phyloP scores from a whole-genome alignment of 139 green algal species.

The Micractinium sp. region DNA sequence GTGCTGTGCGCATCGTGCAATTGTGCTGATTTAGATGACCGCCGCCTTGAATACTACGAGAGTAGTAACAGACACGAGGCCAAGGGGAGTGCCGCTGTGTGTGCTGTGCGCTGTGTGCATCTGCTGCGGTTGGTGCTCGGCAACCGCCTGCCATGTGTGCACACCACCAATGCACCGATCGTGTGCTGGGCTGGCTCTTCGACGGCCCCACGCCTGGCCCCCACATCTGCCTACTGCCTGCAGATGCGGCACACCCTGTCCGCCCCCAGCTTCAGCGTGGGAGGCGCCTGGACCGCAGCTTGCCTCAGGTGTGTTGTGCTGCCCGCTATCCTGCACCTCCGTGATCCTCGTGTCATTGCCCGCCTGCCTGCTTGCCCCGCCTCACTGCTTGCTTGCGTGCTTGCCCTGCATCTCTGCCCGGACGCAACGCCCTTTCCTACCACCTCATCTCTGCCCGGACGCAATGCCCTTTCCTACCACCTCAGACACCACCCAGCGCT shows the following conservation, averaged over 20 bases:
- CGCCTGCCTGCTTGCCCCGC: not conserved
- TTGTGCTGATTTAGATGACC: too few species aligned
- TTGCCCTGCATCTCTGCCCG: too few species aligned
- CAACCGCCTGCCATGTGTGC: too few species aligned
- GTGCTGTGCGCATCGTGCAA: too few species aligned
- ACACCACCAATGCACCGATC: too few species aligned
- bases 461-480: not conserved
- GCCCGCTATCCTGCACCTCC: not conserved
- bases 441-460: too few species aligned
- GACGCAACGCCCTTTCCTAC: not conserved
- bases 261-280: slow-evolving; percentile 41
- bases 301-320: slow-evolving; percentile 30
- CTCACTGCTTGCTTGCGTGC: too few species aligned
- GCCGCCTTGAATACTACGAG: too few species aligned
- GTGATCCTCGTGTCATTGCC: too few species aligned
- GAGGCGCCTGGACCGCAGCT: slow-evolving; percentile 41
- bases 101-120: not conserved
- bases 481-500: too few species aligned
- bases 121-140: too few species aligned
- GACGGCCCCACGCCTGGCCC: not conserved
- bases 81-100: not conserved
- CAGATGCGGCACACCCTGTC: slow-evolving; percentile 46
- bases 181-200: too few species aligned
- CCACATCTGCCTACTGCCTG: not conserved
- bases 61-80: not conserved